These are phyloP conservation scores for Suhomyces terraborum DNA, from an alignment of 1,139 yeast species.

Conservation along the genomic window DNA sequence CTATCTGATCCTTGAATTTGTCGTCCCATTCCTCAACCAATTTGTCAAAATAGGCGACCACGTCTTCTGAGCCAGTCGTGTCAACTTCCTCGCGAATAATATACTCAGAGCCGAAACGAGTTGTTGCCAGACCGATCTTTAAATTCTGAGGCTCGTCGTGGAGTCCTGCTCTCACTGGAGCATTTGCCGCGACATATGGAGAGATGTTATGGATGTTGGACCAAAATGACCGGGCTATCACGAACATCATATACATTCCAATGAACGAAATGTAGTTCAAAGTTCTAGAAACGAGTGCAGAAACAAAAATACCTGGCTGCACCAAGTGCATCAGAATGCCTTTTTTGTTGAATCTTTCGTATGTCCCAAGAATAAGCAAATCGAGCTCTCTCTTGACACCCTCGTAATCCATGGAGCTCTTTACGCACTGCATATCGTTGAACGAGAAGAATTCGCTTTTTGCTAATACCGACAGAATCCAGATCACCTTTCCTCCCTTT, in stretches of 20 bases:
- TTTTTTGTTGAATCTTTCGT: conserved; percentile 44
- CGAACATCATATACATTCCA: conserved; percentile 83
- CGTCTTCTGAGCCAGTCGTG: conserved; percentile 64
- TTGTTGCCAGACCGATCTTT: conserved; percentile 77
- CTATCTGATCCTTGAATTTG: conserved; percentile 70
- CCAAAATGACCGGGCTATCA: conserved; percentile 79
- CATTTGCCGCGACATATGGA: conserved; percentile 88
- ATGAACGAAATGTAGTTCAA: conserved; percentile 77
- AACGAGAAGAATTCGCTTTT: conserved; percentile 68
- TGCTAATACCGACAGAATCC: conserved; percentile 86
- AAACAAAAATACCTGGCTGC: conserved; percentile 93
- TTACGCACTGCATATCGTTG: conserved; percentile 71
- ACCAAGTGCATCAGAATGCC: conserved; percentile 73
- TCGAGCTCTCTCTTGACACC: conserved; percentile 91
- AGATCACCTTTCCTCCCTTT: conserved; percentile 64
- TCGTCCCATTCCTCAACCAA: conserved; percentile 50
- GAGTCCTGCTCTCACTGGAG: conserved; percentile 54
- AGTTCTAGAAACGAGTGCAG: conserved; percentile 66
- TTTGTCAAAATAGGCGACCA: conserved; percentile 57
- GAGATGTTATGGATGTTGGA: conserved; percentile 86
- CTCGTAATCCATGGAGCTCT: conserved; percentile 74
- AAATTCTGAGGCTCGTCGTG: conserved; percentile 47
- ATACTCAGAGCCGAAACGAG: conserved; percentile 63
- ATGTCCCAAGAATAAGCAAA: conserved; percentile 73
- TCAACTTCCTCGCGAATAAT: conserved; percentile 58